A percentile compares a stretch with the other conserved stretches of the same genome.
Conservation (phyloP, 768 basidiomycete species). For the Tricholoma sp. region DNA sequence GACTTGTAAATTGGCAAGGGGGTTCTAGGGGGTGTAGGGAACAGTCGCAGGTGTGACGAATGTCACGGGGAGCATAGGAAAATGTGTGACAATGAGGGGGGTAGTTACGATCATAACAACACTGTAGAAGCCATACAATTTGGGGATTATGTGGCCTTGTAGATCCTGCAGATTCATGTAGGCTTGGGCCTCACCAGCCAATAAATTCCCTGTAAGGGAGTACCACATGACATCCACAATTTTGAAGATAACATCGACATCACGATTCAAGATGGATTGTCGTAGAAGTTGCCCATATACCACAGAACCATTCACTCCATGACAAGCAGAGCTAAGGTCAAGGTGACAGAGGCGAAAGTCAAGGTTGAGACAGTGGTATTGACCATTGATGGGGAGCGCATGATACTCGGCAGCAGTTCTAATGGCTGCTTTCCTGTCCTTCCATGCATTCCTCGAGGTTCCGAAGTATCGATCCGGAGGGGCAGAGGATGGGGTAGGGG, state of each 20-base stretch:
- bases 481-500: neutral
- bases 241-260: neutral
- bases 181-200: conserved; percentile 6
- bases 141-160: conserved; percentile 8
- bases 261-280: neutral
- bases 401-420: neutral
- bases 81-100: too few species aligned
- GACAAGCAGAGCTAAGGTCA: neutral
- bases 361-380: neutral
- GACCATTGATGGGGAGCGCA: neutral
- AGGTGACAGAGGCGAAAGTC: neutral
- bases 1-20: too few species aligned
- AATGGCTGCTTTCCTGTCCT: neutral
- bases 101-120: too few species aligned
- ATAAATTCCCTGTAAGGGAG: neutral
- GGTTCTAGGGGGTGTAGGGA: too few species aligned
- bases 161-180: neutral
- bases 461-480: neutral
- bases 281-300: neutral
- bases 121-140: conserved; percentile 12
- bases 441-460: neutral
- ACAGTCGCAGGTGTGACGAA: too few species aligned
- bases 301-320: neutral
- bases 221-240: neutral
- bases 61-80: too few species aligned